Evolutionary conservation across 164 flowering plant genomes (phyloP).

Genomic region (Sedum album): DNA sequence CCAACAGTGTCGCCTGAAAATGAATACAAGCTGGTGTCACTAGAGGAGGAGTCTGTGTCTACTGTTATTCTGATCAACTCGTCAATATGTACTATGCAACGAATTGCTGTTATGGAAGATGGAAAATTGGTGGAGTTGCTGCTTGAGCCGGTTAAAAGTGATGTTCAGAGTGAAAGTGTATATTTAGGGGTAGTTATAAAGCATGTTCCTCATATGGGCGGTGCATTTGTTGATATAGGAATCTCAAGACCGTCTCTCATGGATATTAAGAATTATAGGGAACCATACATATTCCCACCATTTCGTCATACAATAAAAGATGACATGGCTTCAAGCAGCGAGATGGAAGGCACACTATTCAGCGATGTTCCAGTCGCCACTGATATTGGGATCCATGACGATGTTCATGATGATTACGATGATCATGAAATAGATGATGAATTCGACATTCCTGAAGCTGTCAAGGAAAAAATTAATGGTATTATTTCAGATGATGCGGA

Average conservation of each 20-base stretch:
- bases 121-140: constrained; percentile 75
- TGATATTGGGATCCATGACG: constrained; percentile 26
- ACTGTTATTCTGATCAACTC: constrained; percentile 80
- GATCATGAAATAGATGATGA: constrained; percentile 47
- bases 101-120: constrained; percentile 88
- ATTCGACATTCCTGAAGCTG: constrained; percentile 31
- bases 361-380: constrained; percentile 23
- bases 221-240: constrained; percentile 95
- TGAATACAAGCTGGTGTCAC: constrained; percentile 18
- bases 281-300: constrained; percentile 75
- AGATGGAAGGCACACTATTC: constrained; percentile 18
- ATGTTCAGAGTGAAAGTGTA: constrained; percentile 82
- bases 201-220: constrained; percentile 93
- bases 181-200: constrained; percentile 82
- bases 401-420: constrained; percentile 37
- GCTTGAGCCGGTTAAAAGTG: constrained; percentile 80
- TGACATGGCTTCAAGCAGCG: constrained; percentile 25
- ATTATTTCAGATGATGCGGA: constrained; percentile 25
- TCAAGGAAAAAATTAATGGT: constrained; percentile 41
- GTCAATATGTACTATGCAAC: constrained; percentile 89
- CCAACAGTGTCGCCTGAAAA: constrained; percentile 31
- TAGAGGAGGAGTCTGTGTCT: constrained; percentile 37
- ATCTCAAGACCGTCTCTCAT: constrained; percentile 66
- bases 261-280: constrained; percentile 65
- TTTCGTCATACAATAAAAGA: constrained; percentile 31